A percentile compares a stretch with the other conserved stretches of the same genome.
Evolutionary conservation across 2,329 filamentous ascomycete species (phyloP).

Genomic region (Scedosporium boydii): DNA sequence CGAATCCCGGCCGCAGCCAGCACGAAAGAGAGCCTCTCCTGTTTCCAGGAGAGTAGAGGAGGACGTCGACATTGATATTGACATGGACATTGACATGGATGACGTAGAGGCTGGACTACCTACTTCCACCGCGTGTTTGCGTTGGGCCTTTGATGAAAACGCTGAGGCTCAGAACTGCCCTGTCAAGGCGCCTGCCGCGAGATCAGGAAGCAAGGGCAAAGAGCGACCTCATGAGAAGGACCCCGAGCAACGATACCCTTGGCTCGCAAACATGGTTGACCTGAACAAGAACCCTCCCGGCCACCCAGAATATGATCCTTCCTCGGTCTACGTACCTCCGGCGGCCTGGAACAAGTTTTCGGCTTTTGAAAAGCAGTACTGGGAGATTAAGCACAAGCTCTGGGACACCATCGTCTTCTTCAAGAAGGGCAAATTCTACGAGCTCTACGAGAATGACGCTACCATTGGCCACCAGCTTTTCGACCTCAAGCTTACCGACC

Average conservation of each 20-base stretch:
- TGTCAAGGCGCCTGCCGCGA: slow-evolving; percentile 1
- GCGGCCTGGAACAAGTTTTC: slow-evolving; percentile 74
- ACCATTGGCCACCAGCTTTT: slow-evolving; percentile 95
- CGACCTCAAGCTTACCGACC: slow-evolving; percentile 92
- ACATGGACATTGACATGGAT: slow-evolving; percentile 42
- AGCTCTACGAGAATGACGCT: slow-evolving; percentile 95
- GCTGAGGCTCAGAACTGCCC: slow-evolving; percentile 19
- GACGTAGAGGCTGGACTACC: slow-evolving; percentile 22
- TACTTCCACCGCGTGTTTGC: slow-evolving; percentile 27
- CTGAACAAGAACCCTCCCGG: slow-evolving; percentile 70
- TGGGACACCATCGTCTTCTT: slow-evolving; percentile 99
- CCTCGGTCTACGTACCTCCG: slow-evolving; percentile 84
- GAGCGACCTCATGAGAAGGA: slow-evolving; percentile 72
- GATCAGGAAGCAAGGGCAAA: slow-evolving; percentile 28
- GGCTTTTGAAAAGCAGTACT: slow-evolving; percentile 95
- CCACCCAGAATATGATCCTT: slow-evolving; percentile 83
- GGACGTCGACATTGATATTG: slow-evolving; percentile 35
- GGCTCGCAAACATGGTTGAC: slow-evolving; percentile 79
- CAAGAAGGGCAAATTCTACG: slow-evolving; percentile 99
- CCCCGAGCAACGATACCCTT: slow-evolving; percentile 77
- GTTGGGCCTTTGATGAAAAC: slow-evolving; percentile 62
- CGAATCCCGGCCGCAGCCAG: slow-evolving; percentile 32
- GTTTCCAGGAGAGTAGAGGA: slow-evolving; percentile 33
- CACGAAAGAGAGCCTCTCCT: slow-evolving; percentile 54
- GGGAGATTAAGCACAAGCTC: slow-evolving; percentile 97